phyloP scores from a whole-genome alignment of 352 stramenopile species.

The Elongisporangium prolatum region DNA sequence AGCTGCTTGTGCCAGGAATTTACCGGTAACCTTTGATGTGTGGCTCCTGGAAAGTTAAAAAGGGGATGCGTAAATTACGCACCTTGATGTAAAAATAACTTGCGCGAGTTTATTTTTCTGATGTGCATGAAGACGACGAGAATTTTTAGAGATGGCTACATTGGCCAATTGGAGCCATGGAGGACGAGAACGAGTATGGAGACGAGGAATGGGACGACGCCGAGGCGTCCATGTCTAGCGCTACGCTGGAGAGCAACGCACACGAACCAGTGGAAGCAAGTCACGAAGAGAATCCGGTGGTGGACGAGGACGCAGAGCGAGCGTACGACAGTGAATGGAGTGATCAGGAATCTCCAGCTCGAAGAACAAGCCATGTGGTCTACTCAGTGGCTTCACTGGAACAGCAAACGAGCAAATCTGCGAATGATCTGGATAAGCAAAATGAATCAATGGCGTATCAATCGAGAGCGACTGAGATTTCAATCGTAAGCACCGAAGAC shows the following conservation, averaged over 20 bases:
- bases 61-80: neutral
- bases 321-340: neutral
- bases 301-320: constrained; percentile 1
- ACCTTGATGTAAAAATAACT: neutral
- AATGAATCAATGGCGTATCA: neutral
- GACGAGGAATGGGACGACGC: constrained; percentile 18
- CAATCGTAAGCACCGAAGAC: neutral
- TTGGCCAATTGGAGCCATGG: constrained; percentile 5
- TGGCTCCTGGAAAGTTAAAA: neutral
- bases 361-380: neutral
- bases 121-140: neutral
- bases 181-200: constrained; percentile 6
- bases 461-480: neutral
- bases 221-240: constrained; percentile 4
- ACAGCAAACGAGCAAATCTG: neutral
- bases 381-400: neutral
- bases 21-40: neutral
- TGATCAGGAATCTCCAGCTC: neutral
- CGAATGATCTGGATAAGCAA: neutral
- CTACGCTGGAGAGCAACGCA: neutral
- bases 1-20: neutral
- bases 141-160: constrained; percentile 12
- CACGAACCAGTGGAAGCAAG: neutral
- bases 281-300: neutral
- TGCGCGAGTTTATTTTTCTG: neutral